Percentiles rank a stretch among this genome's conserved stretches.
Evolutionary conservation across 1,284 basidiomycete genomes (phyloP).

Genomic region (Vanrija humicola): DNA sequence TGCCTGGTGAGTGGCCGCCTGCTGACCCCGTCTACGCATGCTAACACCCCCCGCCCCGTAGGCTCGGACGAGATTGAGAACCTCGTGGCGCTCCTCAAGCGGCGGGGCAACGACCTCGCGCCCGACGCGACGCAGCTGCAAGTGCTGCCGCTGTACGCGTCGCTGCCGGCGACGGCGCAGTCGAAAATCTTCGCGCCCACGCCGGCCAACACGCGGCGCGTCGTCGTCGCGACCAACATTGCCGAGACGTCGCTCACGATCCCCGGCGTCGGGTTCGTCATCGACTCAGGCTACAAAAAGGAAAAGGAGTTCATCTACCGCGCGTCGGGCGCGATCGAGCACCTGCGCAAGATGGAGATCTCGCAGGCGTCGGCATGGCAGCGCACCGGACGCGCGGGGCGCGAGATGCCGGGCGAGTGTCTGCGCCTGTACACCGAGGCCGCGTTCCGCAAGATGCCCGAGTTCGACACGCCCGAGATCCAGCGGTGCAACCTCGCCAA

Average conservation of each 20-base stretch:
- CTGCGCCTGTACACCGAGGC: slow-evolving; percentile 84
- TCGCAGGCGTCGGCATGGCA: slow-evolving; percentile 82
- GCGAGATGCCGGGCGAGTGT: slow-evolving; percentile 79
- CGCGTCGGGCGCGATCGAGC: slow-evolving; percentile 78
- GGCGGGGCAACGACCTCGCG: slow-evolving; percentile 64
- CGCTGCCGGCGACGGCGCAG: slow-evolving; percentile 73
- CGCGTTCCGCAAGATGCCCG: slow-evolving; percentile 62
- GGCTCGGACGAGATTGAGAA: slow-evolving; percentile 95
- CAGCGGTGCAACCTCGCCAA: slow-evolving; percentile 76
- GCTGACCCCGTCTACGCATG: slow-evolving; percentile 40
- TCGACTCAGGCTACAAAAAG: slow-evolving; percentile 93
- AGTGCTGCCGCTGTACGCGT: slow-evolving; percentile 76
- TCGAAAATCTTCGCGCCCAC: slow-evolving; percentile 70
- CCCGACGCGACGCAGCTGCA: slow-evolving; percentile 60
- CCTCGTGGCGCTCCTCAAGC: slow-evolving; percentile 66
- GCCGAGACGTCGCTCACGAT: slow-evolving; percentile 99
- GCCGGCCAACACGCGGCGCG: slow-evolving; percentile 71
- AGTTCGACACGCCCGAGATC: slow-evolving; percentile 79
- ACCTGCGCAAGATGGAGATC: slow-evolving; percentile 76
- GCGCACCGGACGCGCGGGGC: slow-evolving; percentile 82
- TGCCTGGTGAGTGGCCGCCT: slow-evolving; percentile 56
- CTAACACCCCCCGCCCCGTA: too few species aligned
- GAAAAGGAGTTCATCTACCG: slow-evolving; percentile 81
- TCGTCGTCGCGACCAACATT: slow-evolving; percentile 91
- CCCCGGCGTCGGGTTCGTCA: slow-evolving; percentile 89